Base-by-base conservation (phyloP, 495 filamentous ascomycete genomes). In the Poronia punctata region DNA sequence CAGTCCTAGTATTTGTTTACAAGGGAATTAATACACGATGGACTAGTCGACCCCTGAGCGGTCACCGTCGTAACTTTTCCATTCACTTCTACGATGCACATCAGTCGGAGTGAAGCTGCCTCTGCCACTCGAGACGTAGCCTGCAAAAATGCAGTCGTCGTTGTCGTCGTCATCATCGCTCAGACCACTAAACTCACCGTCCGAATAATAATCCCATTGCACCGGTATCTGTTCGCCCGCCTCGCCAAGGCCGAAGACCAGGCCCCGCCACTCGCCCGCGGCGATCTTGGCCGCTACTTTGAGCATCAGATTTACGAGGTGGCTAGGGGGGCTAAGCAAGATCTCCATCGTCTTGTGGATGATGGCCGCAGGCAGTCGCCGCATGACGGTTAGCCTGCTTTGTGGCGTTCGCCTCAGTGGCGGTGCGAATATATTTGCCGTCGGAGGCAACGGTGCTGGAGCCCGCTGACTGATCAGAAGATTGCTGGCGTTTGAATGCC, bases 291-390 rank as follows among this genome's bases (percentile, higher is more conserved):
- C 79, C 2, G 88, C 85, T 20, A 95, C 83, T 35, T 77, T 77
- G 6, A 95, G 70, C 68, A 95, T 84, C 27, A 92, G 61, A 6
- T 77, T 69, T 24, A 94, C 70, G 6, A 95, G 71, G 43, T 85
- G 76, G 16, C 79, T 72, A 0, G 88, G 86, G 6, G 87, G 86
- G 1, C 82, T 75, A 18, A 93, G 62, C 1, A 93, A 66, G 3
- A 92, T 68, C 14, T 83, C 75, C 54, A 76, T 80, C 0, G 86
- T 87, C 60, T 83, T 87, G 19, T 81, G 74, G 12, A 93, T 66
- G 17, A 95, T 71, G 0, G 77, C 74, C 7, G 74, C 66, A 1
- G 85, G 78, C 17, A 88, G 67, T 23, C 78, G 70, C 35, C 75
- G 63, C 29, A 68, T 54, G 11, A 59, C 57, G 28, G 57, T 59